Percentiles rank a stretch among this genome's conserved stretches.
These are phyloP conservation scores for Ustilago curta DNA, from an alignment of 1,284 basidiomycete species.

Conservation along the genomic window DNA sequence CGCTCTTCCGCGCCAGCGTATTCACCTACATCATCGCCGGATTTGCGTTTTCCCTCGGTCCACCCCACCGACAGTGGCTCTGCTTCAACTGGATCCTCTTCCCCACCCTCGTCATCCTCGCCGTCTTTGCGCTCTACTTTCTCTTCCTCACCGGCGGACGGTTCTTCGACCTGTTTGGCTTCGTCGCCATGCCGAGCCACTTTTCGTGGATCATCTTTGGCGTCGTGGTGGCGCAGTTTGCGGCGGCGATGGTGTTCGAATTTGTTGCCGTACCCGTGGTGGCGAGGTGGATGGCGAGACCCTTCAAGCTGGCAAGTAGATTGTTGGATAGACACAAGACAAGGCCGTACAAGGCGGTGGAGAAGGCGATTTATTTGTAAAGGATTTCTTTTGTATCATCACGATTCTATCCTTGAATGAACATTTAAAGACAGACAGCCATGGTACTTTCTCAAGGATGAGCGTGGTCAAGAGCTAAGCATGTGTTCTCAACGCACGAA, in stretches of 20 bases:
- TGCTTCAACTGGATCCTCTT: slow-evolving; percentile 45
- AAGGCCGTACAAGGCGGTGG: slow-evolving; percentile 21
- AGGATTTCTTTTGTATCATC: neutral
- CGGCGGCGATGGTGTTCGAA: slow-evolving; percentile 37
- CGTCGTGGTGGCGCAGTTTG: slow-evolving; percentile 40
- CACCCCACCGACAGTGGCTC: slow-evolving; percentile 49
- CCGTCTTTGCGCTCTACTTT: slow-evolving; percentile 46
- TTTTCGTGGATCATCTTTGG: slow-evolving; percentile 54
- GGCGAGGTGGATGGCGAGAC: slow-evolving; percentile 12
- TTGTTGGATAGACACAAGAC: slow-evolving; percentile 10
- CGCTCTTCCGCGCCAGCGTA: slow-evolving; percentile 41
- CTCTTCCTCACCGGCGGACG: slow-evolving; percentile 49
- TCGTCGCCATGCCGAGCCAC: slow-evolving; percentile 27
- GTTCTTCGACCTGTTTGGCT: slow-evolving; percentile 51
- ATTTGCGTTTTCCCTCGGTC: slow-evolving; percentile 38
- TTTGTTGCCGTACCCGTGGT: slow-evolving; percentile 12
- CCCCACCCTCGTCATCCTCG: slow-evolving; percentile 32
- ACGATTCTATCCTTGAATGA: too few species aligned
- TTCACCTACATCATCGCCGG: slow-evolving; percentile 56
- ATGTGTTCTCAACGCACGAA: too few species aligned
- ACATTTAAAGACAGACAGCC: too few species aligned
- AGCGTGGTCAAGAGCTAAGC: too few species aligned
- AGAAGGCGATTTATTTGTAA: slow-evolving; percentile 26
- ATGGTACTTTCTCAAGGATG: too few species aligned
- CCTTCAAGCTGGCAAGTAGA: slow-evolving; percentile 6